These are phyloP conservation scores for Medicago truncatula DNA, from an alignment of 306 rosid genomes.

Conservation along the genomic window DNA sequence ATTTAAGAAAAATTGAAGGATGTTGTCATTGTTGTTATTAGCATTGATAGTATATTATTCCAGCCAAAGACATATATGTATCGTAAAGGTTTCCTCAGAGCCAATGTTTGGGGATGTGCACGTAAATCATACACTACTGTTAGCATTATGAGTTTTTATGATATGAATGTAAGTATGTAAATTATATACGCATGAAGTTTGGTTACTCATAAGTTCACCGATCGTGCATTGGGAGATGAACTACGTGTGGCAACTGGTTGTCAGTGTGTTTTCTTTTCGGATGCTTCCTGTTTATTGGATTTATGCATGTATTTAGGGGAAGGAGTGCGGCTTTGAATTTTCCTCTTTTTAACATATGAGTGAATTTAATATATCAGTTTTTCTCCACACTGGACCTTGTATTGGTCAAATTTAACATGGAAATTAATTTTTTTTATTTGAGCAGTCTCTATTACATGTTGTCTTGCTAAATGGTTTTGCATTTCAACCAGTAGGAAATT, in stretches of 20 bases:
- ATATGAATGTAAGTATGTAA: neutral
- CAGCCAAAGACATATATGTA: neutral
- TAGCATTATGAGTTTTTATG: neutral
- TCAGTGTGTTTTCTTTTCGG: neutral
- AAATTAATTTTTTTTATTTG: neutral
- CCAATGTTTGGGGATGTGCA: constrained; percentile 9
- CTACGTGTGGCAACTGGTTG: constrained; percentile 9
- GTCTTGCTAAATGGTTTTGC: constrained; percentile 30
- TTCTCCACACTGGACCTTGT: constrained; percentile 20
- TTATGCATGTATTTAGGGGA: constrained; percentile 13
- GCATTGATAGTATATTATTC: neutral
- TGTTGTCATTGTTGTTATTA: constrained; percentile 5
- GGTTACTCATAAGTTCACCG: constrained; percentile 16
- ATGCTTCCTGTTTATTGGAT: neutral
- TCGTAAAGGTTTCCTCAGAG: constrained; percentile 15
- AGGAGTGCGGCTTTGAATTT: constrained; percentile 16
- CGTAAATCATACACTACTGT: constrained; percentile 1
- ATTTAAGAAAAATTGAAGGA: constrained; percentile 2
- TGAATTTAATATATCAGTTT: neutral
- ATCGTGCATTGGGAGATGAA: constrained; percentile 11
- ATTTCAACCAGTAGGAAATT: constrained; percentile 7
- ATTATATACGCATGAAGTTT: constrained; percentile 21
- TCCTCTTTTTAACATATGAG: neutral
- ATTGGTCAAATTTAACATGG: constrained; percentile 13
- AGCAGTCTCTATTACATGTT: constrained; percentile 23